Evolutionary conservation across 2,329 filamentous ascomycete genomes (phyloP), one percentile per base, ranked within the genome.

Genomic region (Cladosporium sp.): DNA sequence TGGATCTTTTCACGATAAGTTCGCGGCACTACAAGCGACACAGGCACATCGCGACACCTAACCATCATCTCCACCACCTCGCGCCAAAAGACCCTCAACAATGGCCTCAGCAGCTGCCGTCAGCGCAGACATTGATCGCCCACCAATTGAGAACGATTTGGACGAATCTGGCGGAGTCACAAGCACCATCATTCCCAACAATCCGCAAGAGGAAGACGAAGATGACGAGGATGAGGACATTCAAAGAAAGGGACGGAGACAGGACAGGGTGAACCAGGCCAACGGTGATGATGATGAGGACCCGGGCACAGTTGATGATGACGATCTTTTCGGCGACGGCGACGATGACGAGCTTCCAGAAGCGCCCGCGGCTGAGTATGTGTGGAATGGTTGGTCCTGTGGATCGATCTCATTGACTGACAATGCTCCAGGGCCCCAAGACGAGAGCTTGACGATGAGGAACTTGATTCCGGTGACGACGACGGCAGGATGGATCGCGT

Each of bases 401-500:
- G 14, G 21, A 37, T 5, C 28, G 21, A 37, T 5, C 28, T 21
- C 63, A 56, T 14, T 33, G 29, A 26, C 66, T 62, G 26, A 58
- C 63, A 40, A n/a, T 31, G n/a, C 2, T 28, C 2, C 26, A 65
- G 63, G 16, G 50, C 67, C 37, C 65, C 65, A 16, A 73, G 77
- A 65, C 82, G 84, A 66, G 81, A 79, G 68, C 79, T 89, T 14
- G 85, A 88, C 66, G 86, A 90, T 70, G 85, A 87, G 66, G 87
- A 89, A 72, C 78, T 87, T 69, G 85, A 86, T 70, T 84, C 88
- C 60, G 84, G 88, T 66, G 83, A 88, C 74, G 88, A 88, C 70
- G 85, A 86, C 71, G 84, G 83, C 55, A 81, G 88, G 21, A 84
- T 85, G 72, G 90, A 93, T 72, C 85, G 88, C 69, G 84, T 85